Percentiles rank a stretch among this genome's conserved stretches.
Conservation (phyloP, 2,329 filamentous ascomycete genomes). For the Mariannaea elegans region DNA sequence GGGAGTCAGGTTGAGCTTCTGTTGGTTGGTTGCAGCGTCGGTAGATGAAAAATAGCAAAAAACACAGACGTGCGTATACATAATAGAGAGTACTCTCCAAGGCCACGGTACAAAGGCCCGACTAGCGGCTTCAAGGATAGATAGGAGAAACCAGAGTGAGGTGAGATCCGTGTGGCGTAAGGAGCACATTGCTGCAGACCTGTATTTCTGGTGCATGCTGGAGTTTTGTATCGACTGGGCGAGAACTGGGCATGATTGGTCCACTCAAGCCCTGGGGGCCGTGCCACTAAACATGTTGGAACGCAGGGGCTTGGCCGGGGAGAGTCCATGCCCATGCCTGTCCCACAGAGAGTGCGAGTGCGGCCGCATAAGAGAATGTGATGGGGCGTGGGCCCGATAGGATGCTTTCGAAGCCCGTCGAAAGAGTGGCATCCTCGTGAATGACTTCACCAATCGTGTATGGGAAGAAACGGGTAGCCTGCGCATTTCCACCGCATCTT, state of each 20-base stretch:
- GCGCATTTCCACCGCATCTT: no score
- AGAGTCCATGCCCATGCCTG: constrained; percentile 5
- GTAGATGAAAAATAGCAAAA: background rate
- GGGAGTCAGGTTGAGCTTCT: background rate
- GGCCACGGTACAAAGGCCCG: constrained; percentile 28
- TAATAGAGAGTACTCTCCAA: constrained; percentile 13
- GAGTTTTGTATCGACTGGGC: constrained; percentile 3
- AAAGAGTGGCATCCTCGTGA: background rate
- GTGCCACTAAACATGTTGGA: constrained; percentile 30
- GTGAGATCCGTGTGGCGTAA: background rate
- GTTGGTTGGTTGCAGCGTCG: constrained; percentile 1
- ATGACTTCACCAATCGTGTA: background rate
- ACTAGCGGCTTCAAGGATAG: constrained; percentile 12
- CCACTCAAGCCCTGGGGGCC: constrained; percentile 18
- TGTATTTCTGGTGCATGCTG: background rate
- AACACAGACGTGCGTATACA: constrained; percentile 4
- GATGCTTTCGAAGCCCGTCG: constrained; percentile 14
- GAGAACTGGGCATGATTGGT: constrained; percentile 3
- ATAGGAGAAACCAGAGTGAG: background rate
- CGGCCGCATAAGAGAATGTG: constrained; percentile 12
- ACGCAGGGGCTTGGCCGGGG: constrained; percentile 20
- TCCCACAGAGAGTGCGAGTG: constrained; percentile 8
- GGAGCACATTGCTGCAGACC: background rate
- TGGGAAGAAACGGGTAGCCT: no score
- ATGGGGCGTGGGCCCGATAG: constrained; percentile 12